phyloP scores from a whole-genome alignment of 345 rosid species.

The Pistacia vera region DNA sequence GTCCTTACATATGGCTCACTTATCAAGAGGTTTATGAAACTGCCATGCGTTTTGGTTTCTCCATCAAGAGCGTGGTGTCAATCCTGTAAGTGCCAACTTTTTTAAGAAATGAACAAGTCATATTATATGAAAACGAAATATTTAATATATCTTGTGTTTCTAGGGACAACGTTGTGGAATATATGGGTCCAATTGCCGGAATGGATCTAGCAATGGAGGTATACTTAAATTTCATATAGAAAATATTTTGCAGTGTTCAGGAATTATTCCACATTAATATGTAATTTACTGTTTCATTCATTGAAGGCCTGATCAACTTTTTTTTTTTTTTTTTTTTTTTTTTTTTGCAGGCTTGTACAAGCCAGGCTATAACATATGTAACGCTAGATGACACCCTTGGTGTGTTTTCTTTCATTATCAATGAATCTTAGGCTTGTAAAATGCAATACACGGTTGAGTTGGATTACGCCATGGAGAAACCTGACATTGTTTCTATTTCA shows the following conservation, averaged over 20 bases:
- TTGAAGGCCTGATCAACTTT: not conserved
- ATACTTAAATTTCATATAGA: conserved; percentile 1
- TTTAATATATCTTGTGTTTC: conserved; percentile 8
- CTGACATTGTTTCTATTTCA: conserved; percentile 25
- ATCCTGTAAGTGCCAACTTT: conserved; percentile 55
- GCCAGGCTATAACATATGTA: conserved; percentile 78
- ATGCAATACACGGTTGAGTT: not conserved
- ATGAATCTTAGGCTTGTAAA: not conserved
- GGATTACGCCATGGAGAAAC: not conserved
- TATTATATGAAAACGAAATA: not conserved
- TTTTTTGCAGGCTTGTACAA: conserved; percentile 69
- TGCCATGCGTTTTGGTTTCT: conserved; percentile 66
- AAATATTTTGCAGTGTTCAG: not conserved
- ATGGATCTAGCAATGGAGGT: conserved; percentile 96
- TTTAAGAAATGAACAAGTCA: not conserved
- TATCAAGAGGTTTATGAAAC: conserved; percentile 72
- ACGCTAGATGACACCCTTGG: conserved; percentile 92
- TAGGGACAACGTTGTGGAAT: conserved; percentile 94
- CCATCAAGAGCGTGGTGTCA: conserved; percentile 65
- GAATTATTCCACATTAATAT: not conserved
- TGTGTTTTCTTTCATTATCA: conserved; percentile 18
- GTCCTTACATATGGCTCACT: conserved; percentile 82
- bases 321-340: not conserved
- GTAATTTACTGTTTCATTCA: no score
- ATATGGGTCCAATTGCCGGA: conserved; percentile 83